Evolutionary conservation across 768 basidiomycete genomes (phyloP).

Genomic region (Sarcodon sp.): DNA sequence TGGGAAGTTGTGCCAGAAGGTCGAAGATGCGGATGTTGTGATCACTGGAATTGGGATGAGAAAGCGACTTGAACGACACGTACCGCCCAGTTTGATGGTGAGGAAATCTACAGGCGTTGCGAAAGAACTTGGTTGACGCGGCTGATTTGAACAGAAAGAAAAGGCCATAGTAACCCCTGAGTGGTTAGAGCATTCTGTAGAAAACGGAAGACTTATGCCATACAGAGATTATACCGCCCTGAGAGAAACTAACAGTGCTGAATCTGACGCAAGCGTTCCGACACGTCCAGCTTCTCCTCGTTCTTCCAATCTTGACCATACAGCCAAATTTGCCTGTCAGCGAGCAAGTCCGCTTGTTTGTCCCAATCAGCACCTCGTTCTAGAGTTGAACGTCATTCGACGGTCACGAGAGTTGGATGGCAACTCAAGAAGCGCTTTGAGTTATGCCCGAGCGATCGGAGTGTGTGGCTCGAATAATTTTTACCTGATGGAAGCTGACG

Average conservation of each 20-base stretch:
- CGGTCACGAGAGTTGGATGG: constrained; percentile 53
- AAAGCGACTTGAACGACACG: constrained; percentile 56
- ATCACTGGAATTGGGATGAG: constrained; percentile 56
- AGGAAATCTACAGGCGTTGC: constrained; percentile 13
- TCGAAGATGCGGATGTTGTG: constrained; percentile 46
- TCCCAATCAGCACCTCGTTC: constrained; percentile 49
- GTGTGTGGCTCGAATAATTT: constrained; percentile 22
- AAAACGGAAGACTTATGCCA: constrained; percentile 28
- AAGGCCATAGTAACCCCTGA: constrained; percentile 59
- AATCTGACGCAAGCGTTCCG: constrained; percentile 5
- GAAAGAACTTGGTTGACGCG: neutral
- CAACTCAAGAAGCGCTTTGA: constrained; percentile 51
- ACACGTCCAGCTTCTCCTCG: neutral
- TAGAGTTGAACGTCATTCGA: constrained; percentile 47
- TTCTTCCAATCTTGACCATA: constrained; percentile 14
- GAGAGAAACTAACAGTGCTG: constrained; percentile 26
- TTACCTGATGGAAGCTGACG: constrained; percentile 3
- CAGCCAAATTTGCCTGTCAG: constrained; percentile 39
- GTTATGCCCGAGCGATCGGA: constrained; percentile 63
- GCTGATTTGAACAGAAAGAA: constrained; percentile 27
- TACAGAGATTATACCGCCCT: constrained; percentile 48
- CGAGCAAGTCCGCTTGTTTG: constrained; percentile 58
- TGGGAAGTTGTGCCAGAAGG: constrained; percentile 21
- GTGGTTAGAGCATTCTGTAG: constrained; percentile 54
- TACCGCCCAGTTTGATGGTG: constrained; percentile 54